Conservation (phyloP, 2,329 filamentous ascomycete genomes). For the Tothia fuscella region DNA sequence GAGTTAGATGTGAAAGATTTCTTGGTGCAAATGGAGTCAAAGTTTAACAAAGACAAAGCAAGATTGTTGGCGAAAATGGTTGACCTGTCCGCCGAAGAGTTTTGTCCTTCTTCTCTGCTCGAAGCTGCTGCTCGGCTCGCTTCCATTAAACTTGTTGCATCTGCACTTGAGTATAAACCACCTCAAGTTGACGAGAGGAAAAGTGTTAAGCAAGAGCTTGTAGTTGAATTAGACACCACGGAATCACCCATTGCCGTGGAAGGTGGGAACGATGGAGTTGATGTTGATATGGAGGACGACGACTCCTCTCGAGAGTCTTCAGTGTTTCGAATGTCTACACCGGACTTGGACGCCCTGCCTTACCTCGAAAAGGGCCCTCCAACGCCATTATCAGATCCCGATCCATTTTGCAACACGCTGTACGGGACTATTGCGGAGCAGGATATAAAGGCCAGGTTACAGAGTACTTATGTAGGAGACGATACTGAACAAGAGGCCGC, state of each 20-base stretch:
- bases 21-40: slow-evolving; percentile 5
- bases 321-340: slow-evolving; percentile 24
- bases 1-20: slow-evolving; percentile 6
- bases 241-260: slow-evolving; percentile 1
- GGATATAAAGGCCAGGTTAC: slow-evolving; percentile 23
- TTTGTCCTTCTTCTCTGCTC: slow-evolving; percentile 7
- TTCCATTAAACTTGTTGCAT: slow-evolving; percentile 4
- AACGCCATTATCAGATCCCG: slow-evolving; percentile 31
- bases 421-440: slow-evolving; percentile 24
- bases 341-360: slow-evolving; percentile 31
- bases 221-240: not conserved
- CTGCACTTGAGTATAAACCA: slow-evolving; percentile 5
- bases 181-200: not conserved
- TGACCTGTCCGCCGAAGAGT: slow-evolving; percentile 10
- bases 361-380: slow-evolving; percentile 33
- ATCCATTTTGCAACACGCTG: slow-evolving; percentile 21
- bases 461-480: slow-evolving; percentile 21
- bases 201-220: not conserved
- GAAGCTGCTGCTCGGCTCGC: slow-evolving; percentile 6
- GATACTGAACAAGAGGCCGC: slow-evolving; percentile 16
- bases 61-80: slow-evolving; percentile 8
- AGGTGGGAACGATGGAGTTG: slow-evolving; percentile 3
- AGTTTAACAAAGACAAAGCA: slow-evolving; percentile 11
- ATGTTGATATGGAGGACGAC: slow-evolving; percentile 6
- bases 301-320: slow-evolving; percentile 14